Percentiles rank a stretch among this genome's conserved stretches.
Conservation (phyloP, 345 rosid species). For the Psidium friedrichsthalianum region DNA sequence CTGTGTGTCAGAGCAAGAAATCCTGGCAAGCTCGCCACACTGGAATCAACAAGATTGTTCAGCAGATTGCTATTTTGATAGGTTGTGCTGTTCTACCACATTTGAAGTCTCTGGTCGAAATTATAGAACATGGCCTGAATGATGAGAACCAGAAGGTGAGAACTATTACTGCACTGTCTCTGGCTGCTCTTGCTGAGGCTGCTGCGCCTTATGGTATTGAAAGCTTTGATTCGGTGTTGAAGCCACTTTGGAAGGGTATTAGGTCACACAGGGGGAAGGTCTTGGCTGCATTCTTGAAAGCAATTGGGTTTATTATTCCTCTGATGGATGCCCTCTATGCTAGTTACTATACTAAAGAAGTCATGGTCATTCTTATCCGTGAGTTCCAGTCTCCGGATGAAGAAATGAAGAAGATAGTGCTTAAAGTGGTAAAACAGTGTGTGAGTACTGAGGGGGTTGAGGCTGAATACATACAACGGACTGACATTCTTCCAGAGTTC, state of each 20-base stretch:
- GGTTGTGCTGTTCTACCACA: slow-evolving; percentile 99
- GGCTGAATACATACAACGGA: slow-evolving; percentile 76
- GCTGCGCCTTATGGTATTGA: slow-evolving; percentile 99
- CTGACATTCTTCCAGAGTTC: slow-evolving; percentile 89
- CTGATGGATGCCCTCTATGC: slow-evolving; percentile 97
- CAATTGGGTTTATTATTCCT: slow-evolving; percentile 98
- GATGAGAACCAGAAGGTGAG: slow-evolving; percentile 99
- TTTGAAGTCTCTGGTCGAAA: slow-evolving; percentile 83
- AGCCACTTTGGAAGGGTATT: slow-evolving; percentile 98
- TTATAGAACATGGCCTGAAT: slow-evolving; percentile 87
- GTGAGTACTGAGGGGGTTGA: slow-evolving; percentile 98
- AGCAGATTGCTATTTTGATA: slow-evolving; percentile 94
- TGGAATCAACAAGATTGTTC: slow-evolving; percentile 98
- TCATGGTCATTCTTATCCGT: slow-evolving; percentile 86
- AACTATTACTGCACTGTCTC: slow-evolving; percentile 94
- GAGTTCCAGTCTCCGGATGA: slow-evolving; percentile 99
- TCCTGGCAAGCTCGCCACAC: slow-evolving; percentile 99
- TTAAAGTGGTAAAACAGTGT: slow-evolving; percentile 97
- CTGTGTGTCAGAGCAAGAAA: slow-evolving; percentile 98
- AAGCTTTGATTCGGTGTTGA: slow-evolving; percentile 92
- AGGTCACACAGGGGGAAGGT: slow-evolving; percentile 98
- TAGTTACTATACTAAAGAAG: slow-evolving; percentile 93
- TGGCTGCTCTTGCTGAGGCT: slow-evolving; percentile 99
- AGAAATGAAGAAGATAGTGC: slow-evolving; percentile 97
- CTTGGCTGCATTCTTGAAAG: slow-evolving; percentile 97